Base-by-base conservation (phyloP, 2,329 filamentous ascomycete species). In the Neonectria ditissima region DNA sequence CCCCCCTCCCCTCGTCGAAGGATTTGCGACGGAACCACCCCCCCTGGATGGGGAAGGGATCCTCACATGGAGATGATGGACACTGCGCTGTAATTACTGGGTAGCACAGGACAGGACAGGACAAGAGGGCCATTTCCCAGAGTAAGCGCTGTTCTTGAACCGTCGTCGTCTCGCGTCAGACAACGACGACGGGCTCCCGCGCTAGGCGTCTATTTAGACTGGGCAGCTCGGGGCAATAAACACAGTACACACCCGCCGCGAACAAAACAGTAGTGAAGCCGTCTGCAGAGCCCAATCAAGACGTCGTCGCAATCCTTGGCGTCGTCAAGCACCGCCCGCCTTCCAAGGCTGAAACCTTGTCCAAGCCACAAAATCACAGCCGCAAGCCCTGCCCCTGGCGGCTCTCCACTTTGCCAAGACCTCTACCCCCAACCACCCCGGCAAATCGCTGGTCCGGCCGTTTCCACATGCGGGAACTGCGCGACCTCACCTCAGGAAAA, bases 301-400 rank as follows among this genome's bases (percentile, higher is more conserved):
- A 18, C n/a, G 5, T 41, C 6, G 14, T n/a, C n/a, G n/a, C n/a
- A 14, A 13, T n/a, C 44, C 47, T 18, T 50, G 47, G 28, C 28
- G 47, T 50, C 47, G 22, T 41, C 28, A 24, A 50, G n/a, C 50
- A 54, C 43, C 10, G 41, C 30, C 47, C 18, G 41, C 30, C 48
- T 24, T 51, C 50, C 56, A 54, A 28, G 41, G 56, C 56, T 53
- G 56, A 59, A 53, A 47, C 48, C 22, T 16, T 16, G 20, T 34
- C 37, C 34, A 28, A 32, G 54, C 22, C 43, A 44, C 55, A 32
- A 32, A 37, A 37, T 37, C 55, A 48, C 43, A 30, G 55, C 30
- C 32, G 32, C n/a, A 41, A 13, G 13, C 37, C 34, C n/a, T 20
- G n/a, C 37, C 37, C n/a, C 37, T 41, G n/a, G n/a, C n/a, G n/a